Base-by-base conservation (phyloP, 2,329 filamentous ascomycete genomes). In the Colletotrichum phormii region DNA sequence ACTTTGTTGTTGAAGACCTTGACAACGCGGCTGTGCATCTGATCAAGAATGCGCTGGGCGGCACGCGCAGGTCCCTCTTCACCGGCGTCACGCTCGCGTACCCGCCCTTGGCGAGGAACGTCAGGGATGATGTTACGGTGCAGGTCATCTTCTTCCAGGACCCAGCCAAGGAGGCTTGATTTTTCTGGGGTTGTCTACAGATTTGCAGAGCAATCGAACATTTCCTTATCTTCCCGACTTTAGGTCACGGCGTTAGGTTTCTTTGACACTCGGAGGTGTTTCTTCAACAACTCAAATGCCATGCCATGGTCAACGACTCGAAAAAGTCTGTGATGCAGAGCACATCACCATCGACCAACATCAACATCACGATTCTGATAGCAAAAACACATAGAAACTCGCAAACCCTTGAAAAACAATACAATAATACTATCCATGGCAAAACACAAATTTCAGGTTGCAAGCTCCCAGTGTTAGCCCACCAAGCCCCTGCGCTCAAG, bases 41-140 rank as follows among this genome's bases (percentile, higher is more conserved):
- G 51, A 89, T 95, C 54, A 90, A 94, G 74, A 97, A 97, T 78
- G 93, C 93, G 0, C 88, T 97, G 15, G 94, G 94, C 51, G 94
- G 94, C 5, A 92, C 90, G 71, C 89, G 95, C 76, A 87, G 89
- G 75, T 92, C 94, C 77, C 90, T 95, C 86, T 85, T 97, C 29
- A 91, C 91, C 75, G 94, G 93, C 5, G 70, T 42, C n/a, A 83
- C 94, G 61, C 83, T 96, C 78, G 94, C 93, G 1, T 86, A 94
- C 33, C 89, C 90, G 9, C 94, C 94, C 0, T 90, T 92, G 76
- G 92, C 92, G 51, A 86, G 94, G 74, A 78, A 80, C 60, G 79
- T 82, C 58, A 90, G 93, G 75, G 94, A 97, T 77, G 94, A 97
- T 79, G 86, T 96, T 67, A 97, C 94, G 0, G 92, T 97, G 18